Evolutionary conservation across 805 yeast species (phyloP), one percentile per base, ranked within the genome.

Genomic region (Cyberlindnera saturnus): DNA sequence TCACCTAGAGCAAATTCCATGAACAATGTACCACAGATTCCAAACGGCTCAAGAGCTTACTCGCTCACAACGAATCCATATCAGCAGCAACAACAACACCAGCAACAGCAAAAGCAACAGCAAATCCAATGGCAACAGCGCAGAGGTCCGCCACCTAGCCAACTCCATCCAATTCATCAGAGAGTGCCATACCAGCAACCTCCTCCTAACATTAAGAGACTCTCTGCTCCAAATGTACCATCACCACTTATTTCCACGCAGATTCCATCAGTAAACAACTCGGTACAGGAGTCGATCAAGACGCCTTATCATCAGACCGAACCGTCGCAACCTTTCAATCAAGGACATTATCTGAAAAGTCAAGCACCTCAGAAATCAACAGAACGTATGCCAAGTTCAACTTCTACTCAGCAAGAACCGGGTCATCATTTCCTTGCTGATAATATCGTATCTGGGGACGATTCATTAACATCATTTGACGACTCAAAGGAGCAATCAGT

Each of bases 391-490:
- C 19, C 23, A 16, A n/a, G 18, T 13, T n/a, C 19, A 11, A 7
- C 19, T 16, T 18, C 35, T 11, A 18, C 7, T 16, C 35, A 32
- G 14, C 13, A 18, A 32, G 19, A 16, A 6, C 40, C 16, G 6
- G 20, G 41, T 19, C 61, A 50, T 32, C 61, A 57, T 40, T 57
- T 45, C 29, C 36, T 57, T 10, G 61, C 61, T 11, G 61, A 57
- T 17, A 55, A 51, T 19, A 39, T 42, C 6, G 32, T 45, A 3
- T 23, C 28, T 23, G 46, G 33, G 6, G 52, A 54, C 18, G 50
- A 48, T 31, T 32, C 44, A 1, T 15, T 40, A 2, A 29, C 39
- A n/a, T 32, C 50, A 15, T 38, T 48, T 31, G 38, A 48, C 20
- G 41, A 40, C 14, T 38, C 49, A 4, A 42, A 36, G 31, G 35